Evolutionary conservation across 305 asterid species (phyloP).

Genomic region (Fraxinus velutina): DNA sequence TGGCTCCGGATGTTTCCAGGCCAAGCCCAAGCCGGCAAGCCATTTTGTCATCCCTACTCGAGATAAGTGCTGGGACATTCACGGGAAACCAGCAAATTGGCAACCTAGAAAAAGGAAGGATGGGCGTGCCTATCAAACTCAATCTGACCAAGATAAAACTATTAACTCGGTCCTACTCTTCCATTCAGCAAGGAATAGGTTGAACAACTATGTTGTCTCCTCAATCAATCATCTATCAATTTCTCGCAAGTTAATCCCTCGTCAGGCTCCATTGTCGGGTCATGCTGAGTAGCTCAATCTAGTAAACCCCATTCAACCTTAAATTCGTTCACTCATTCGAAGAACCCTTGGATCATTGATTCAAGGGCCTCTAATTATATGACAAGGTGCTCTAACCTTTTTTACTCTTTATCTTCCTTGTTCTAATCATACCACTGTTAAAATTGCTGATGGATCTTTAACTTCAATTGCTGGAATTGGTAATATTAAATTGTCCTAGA

Average conservation of each 20-base stretch:
- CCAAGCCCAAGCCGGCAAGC: too few relatives aligned
- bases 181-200: background rate
- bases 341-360: background rate
- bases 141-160: background rate
- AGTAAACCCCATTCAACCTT: background rate
- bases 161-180: background rate
- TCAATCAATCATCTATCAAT: background rate
- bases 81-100: background rate
- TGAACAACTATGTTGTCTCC: background rate
- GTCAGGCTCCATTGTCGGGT: background rate
- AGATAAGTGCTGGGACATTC: background rate
- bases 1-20: too few relatives aligned
- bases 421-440: background rate
- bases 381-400: background rate
- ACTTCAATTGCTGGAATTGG: background rate
- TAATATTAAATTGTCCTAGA: background rate
- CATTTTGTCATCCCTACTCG: background rate
- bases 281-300: background rate
- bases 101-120: background rate
- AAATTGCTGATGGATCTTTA: background rate
- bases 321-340: background rate
- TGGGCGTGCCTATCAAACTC: background rate
- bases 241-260: background rate
- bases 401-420: background rate
- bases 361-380: background rate